A percentile compares a stretch with the other conserved stretches of the same genome.
These are phyloP conservation scores for Fraxinus quadrangulata DNA, from an alignment of 257 asterid genomes.

Conservation along the genomic window DNA sequence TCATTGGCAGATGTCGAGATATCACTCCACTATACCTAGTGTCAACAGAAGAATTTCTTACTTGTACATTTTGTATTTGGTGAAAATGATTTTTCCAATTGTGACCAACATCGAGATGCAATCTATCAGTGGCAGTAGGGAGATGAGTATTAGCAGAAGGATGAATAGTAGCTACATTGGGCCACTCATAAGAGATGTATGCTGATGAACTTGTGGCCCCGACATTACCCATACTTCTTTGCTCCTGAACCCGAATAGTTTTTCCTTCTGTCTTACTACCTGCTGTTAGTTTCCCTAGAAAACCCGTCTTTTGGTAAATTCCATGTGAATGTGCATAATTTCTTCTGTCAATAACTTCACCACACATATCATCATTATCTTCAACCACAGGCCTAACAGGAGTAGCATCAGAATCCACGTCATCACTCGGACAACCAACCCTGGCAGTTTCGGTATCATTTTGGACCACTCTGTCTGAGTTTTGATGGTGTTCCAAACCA, in stretches of 20 bases:
- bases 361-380: slow-evolving; percentile 36
- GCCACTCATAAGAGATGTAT: slow-evolving; percentile 92
- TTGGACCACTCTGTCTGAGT: slow-evolving; percentile 14
- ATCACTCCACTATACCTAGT: slow-evolving; percentile 61
- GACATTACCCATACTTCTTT: slow-evolving; percentile 51
- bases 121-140: slow-evolving; percentile 92
- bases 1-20: slow-evolving; percentile 64
- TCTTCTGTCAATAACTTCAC: slow-evolving; percentile 22
- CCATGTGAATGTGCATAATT: slow-evolving; percentile 33
- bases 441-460: too few species aligned
- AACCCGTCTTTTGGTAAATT: background rate
- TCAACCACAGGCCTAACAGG: slow-evolving; percentile 40
- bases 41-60: slow-evolving; percentile 73
- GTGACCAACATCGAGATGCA: slow-evolving; percentile 97
- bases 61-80: slow-evolving; percentile 68
- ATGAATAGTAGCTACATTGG: slow-evolving; percentile 67
- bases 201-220: slow-evolving; percentile 64
- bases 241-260: slow-evolving; percentile 48
- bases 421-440: slow-evolving; percentile 32
- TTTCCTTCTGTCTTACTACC: slow-evolving; percentile 44
- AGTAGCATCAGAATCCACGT: background rate
- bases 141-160: slow-evolving; percentile 54
- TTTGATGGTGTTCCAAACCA: slow-evolving; percentile 37
- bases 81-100: slow-evolving; percentile 84
- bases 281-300: slow-evolving; percentile 18